Conservation (phyloP, 257 asterid genomes). For the Ligustrum vulgare region DNA sequence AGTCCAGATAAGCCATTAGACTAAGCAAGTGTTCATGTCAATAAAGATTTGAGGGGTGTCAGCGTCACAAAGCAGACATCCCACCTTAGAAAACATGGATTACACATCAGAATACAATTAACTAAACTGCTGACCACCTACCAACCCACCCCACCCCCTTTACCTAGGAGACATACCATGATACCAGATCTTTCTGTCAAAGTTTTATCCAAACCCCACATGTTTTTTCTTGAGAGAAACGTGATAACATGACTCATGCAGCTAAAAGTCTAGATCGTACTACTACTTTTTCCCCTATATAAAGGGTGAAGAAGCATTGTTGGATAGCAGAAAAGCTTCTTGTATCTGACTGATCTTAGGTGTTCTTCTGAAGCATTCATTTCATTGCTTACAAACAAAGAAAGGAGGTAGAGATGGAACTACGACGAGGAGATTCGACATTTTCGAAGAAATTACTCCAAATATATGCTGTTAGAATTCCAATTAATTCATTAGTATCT, state of each 20-base stretch:
- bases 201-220: neutral
- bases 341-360: neutral
- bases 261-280: neutral
- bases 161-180: neutral
- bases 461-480: slow-evolving; percentile 34
- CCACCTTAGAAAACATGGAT: too few species aligned
- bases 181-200: too few species aligned
- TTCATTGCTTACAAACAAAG: neutral
- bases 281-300: too few species aligned
- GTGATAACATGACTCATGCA: neutral
- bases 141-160: too few species aligned
- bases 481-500: slow-evolving; percentile 28
- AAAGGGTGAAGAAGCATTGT: neutral
- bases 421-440: slow-evolving; percentile 17
- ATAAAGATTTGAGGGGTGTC: neutral
- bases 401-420: slow-evolving; percentile 19
- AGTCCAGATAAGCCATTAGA: neutral
- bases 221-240: neutral
- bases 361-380: too few species aligned
- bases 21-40: neutral
- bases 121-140: too few species aligned
- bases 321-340: neutral
- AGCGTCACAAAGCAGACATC: too few species aligned
- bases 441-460: slow-evolving; percentile 20
- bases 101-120: neutral